Evolutionary conservation across 306 rosid species (phyloP).

Genomic region (Corylus americana): DNA sequence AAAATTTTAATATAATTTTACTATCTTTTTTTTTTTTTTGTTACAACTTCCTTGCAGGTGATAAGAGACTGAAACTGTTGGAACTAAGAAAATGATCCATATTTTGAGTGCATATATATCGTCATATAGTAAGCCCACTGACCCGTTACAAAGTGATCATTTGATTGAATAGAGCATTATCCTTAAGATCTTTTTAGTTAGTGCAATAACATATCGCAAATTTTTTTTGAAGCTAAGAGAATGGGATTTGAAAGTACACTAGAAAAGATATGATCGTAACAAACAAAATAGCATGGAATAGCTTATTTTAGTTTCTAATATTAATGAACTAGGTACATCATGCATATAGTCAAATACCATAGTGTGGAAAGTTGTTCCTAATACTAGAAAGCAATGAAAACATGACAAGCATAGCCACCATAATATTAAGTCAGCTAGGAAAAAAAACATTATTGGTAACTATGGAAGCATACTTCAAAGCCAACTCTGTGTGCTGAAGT

Average conservation of each 20-base stretch:
- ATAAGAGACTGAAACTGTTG: neutral
- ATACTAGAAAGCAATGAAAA: conserved; percentile 12
- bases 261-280: neutral
- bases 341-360: neutral
- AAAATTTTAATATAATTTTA: neutral
- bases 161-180: neutral
- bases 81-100: neutral
- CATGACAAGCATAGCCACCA: conserved; percentile 12
- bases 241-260: neutral
- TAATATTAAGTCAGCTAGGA: conserved; percentile 12
- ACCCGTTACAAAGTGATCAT: neutral
- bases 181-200: neutral
- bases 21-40: neutral
- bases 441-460: conserved; percentile 14
- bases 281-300: neutral
- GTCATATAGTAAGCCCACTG: neutral
- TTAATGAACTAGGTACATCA: neutral
- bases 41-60: neutral
- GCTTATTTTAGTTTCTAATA: neutral
- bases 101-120: neutral
- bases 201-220: neutral
- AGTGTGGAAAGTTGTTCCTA: neutral
- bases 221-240: neutral
- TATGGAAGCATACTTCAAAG: conserved; percentile 73
- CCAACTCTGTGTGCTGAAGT: conserved; percentile 96